Conservation (phyloP, 306 rosid genomes). For the Glycyrrhiza uralensis region DNA sequence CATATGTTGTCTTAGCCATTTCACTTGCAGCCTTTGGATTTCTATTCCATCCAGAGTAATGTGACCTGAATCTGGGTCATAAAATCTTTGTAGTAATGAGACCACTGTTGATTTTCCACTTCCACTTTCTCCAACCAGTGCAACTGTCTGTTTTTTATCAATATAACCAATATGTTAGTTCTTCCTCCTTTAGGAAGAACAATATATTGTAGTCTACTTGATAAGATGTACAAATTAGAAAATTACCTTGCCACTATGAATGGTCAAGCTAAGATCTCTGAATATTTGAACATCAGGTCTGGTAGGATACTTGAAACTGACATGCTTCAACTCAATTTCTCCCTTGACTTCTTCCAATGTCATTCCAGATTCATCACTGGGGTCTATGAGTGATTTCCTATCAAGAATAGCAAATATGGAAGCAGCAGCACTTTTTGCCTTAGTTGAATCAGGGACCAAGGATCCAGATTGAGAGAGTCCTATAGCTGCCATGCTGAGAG, state of each 20-base stretch:
- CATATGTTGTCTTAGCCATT: conserved; percentile 70
- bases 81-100: conserved; percentile 58
- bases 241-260: conserved; percentile 68
- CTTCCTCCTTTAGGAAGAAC: not conserved
- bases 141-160: conserved; percentile 46
- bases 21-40: conserved; percentile 45
- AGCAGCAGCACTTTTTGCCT: conserved; percentile 56
- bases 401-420: conserved; percentile 73
- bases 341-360: conserved; percentile 53
- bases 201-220: not conserved
- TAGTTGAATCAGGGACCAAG: conserved; percentile 47
- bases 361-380: conserved; percentile 51
- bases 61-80: conserved; percentile 63
- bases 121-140: conserved; percentile 75
- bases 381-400: conserved; percentile 51
- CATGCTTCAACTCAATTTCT: conserved; percentile 53
- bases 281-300: conserved; percentile 63
- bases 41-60: conserved; percentile 56
- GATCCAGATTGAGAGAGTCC: conserved; percentile 60
- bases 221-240: not conserved
- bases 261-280: conserved; percentile 55
- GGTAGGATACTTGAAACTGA: conserved; percentile 67
- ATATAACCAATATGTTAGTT: not conserved
- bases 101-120: conserved; percentile 67
- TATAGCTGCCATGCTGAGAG: conserved; percentile 51